Evolutionary conservation across 106 monocot species (phyloP).

Genomic region (Xerophyta viscosa): DNA sequence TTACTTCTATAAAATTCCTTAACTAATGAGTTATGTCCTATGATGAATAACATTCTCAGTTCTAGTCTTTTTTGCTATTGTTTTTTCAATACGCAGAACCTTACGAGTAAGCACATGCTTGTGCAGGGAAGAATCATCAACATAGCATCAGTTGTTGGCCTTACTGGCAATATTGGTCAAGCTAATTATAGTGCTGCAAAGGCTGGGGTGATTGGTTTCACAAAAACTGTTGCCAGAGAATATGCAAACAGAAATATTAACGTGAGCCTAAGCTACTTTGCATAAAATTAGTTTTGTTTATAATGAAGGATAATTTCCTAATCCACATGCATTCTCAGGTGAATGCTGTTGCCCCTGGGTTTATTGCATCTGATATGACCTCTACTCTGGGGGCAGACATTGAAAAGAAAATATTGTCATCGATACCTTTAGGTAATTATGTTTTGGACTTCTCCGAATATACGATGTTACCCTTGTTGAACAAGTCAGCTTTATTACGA

Average conservation of each 20-base stretch:
- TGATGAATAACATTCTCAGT: no score
- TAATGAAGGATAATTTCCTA: background rate
- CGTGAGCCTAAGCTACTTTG: conserved; percentile 22
- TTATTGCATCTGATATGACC: conserved; percentile 87
- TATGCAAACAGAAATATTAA: conserved; percentile 89
- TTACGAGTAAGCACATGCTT: background rate
- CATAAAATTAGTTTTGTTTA: background rate
- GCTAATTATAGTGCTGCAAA: conserved; percentile 95
- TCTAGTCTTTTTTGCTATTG: no score
- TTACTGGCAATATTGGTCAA: conserved; percentile 73
- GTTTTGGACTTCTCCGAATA: no score
- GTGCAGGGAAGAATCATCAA: conserved; percentile 82
- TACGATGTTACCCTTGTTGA: no score
- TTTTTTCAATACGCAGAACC: no score
- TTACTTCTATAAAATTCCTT: no score
- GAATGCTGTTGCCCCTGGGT: conserved; percentile 91
- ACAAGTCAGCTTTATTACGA: no score
- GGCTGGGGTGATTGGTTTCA: conserved; percentile 85
- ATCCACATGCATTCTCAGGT: conserved; percentile 27
- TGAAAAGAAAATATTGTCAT: conserved; percentile 57
- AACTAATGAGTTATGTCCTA: no score
- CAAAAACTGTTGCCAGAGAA: conserved; percentile 74
- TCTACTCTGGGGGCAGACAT: conserved; percentile 57
- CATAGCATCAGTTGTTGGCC: conserved; percentile 81
- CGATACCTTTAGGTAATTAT: conserved; percentile 71